Conservation (phyloP, 140 eudicot species). For the Stevia rebaudiana region DNA sequence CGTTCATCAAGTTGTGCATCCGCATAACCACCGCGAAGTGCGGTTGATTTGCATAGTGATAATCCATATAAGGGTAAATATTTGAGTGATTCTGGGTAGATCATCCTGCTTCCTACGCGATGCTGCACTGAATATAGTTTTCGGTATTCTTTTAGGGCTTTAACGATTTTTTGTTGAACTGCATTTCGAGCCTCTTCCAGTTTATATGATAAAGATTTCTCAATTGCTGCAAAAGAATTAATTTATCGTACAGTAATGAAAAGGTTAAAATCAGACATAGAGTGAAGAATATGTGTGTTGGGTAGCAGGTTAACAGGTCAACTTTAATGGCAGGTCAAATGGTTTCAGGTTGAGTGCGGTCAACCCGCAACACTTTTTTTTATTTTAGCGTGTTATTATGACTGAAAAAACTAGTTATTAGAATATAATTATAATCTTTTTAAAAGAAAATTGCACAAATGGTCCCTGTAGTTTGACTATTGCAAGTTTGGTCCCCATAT, state of each 20-base stretch:
- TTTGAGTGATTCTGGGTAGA: slow-evolving; percentile 88
- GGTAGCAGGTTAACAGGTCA: background rate
- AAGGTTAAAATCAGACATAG: slow-evolving; percentile 7
- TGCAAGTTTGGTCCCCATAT: too few species aligned
- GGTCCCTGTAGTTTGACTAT: too few species aligned
- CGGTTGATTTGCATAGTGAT: slow-evolving; percentile 64
- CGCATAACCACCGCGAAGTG: slow-evolving; percentile 90
- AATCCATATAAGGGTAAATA: slow-evolving; percentile 75
- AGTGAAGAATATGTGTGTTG: background rate
- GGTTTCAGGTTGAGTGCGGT: background rate
- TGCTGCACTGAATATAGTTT: slow-evolving; percentile 85
- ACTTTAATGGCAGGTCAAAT: background rate
- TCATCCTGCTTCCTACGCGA: slow-evolving; percentile 81
- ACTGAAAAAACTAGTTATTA: background rate
- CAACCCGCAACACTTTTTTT: background rate
- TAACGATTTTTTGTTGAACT: slow-evolving; percentile 64
- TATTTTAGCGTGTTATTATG: background rate
- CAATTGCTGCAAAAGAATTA: slow-evolving; percentile 61
- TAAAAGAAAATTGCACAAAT: too few species aligned
- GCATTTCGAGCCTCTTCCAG: slow-evolving; percentile 80
- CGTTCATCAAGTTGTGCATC: slow-evolving; percentile 92
- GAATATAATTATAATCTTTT: background rate
- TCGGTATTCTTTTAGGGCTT: slow-evolving; percentile 86
- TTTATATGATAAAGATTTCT: slow-evolving; percentile 75
- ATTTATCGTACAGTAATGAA: background rate